Conservation (phyloP, 345 rosid genomes). For the Lepidium sativum region DNA sequence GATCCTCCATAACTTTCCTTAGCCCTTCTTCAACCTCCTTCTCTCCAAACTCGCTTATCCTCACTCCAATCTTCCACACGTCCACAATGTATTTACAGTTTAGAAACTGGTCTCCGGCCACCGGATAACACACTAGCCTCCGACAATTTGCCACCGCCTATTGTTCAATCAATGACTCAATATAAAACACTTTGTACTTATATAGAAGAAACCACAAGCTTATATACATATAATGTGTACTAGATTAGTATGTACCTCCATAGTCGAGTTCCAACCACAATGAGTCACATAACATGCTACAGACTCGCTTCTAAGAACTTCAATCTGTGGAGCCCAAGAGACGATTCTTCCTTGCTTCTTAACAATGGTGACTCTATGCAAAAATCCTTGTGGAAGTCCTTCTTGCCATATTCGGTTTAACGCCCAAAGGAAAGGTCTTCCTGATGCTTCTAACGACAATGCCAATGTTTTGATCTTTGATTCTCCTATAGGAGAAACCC, state of each 20-base stretch:
- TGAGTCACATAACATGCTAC: slow-evolving; percentile 59
- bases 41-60: slow-evolving; percentile 35
- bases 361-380: slow-evolving; percentile 28
- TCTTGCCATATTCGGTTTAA: slow-evolving; percentile 41
- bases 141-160: slow-evolving; percentile 25
- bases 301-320: slow-evolving; percentile 39
- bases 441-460: slow-evolving; percentile 37
- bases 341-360: slow-evolving; percentile 46
- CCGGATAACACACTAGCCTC: slow-evolving; percentile 56
- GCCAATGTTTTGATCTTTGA: slow-evolving; percentile 44
- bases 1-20: slow-evolving; percentile 39
- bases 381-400: slow-evolving; percentile 45
- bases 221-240: background rate
- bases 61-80: slow-evolving; percentile 54
- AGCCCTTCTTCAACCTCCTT: slow-evolving; percentile 42
- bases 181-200: background rate
- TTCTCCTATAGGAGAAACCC: slow-evolving; percentile 74
- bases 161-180: background rate
- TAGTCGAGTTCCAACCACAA: slow-evolving; percentile 90
- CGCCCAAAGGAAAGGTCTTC: slow-evolving; percentile 62
- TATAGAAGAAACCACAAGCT: background rate
- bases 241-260: slow-evolving; percentile 35
- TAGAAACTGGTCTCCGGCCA: slow-evolving; percentile 76
- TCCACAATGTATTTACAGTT: slow-evolving; percentile 54
- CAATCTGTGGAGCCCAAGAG: slow-evolving; percentile 66